Base-by-base conservation (phyloP, 805 yeast genomes). In the Kodamaea kakaduensis region DNA sequence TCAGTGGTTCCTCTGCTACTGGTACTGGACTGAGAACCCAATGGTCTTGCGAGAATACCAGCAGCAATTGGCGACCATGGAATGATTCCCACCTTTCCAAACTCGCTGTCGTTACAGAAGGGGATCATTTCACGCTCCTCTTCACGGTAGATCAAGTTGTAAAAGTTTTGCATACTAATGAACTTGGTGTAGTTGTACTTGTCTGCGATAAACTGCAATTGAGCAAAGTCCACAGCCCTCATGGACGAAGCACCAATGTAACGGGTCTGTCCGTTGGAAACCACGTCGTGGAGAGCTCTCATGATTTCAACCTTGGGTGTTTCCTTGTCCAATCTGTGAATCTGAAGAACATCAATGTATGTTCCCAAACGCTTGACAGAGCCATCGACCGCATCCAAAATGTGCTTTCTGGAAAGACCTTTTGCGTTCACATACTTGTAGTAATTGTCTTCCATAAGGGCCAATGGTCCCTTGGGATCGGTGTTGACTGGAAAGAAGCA, bases 191-290 rank as follows among this genome's bases (percentile, higher is more conserved):
- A 79, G 20, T 69, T 71, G 44, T 69, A 44, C 48, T 62, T 63
- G 38, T 78, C 82, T 3, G 86, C 85, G 36, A 67, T 55, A 40
- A 54, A 58, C 49, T 80, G 85, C 47, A 75, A 46, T 46, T 65
- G 69, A 2, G 67, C 75, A 50, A 79, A 78, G 44, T 78, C 75
- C 13, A 58, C 52, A 2, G 79, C 70, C 44, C 62, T 61, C 84
- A 79, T 78, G 1, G 79, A 57, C 1, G 82, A 77, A 2, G 84
- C 83, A 10, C 84, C 84, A 40, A 79, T 66, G 51, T 78, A 78
- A 32, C 81, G 60, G 3, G 64, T 64, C 17, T 57, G 49, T 9
- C 81, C 81, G 21, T 46, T 36, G 26, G 63, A 59, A 14, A 75
- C 71, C 12, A 72, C 62, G 41, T 71, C 76, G 48, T 78, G 69